Percentiles rank a stretch among this genome's conserved stretches.
phyloP scores from a whole-genome alignment of 2,329 filamentous ascomycete species.

The Tolypocladium guangdongense region DNA sequence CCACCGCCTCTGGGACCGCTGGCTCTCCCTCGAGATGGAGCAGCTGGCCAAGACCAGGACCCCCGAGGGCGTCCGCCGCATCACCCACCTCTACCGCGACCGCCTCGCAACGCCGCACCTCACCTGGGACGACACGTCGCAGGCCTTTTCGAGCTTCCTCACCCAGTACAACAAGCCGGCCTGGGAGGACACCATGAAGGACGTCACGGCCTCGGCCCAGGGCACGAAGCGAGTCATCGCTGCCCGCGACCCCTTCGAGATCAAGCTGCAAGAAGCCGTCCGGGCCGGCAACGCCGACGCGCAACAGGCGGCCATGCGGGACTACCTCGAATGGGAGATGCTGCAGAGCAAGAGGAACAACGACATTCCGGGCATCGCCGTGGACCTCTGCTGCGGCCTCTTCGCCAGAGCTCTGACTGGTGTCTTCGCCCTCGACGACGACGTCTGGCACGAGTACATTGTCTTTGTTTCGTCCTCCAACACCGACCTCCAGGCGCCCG shows the following conservation, averaged over 20 bases:
- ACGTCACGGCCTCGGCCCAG: slow-evolving; percentile 51
- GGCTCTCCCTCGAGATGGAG: slow-evolving; percentile 60
- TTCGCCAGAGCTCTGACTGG: slow-evolving; percentile 66
- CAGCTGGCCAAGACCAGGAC: slow-evolving; percentile 48
- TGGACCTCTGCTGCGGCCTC: slow-evolving; percentile 50
- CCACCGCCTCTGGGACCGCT: slow-evolving; percentile 69
- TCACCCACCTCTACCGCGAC: slow-evolving; percentile 59
- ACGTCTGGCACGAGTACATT: slow-evolving; percentile 74
- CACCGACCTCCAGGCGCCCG: slow-evolving; percentile 26
- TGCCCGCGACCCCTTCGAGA: slow-evolving; percentile 57
- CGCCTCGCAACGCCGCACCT: slow-evolving; percentile 63
- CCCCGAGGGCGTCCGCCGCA: slow-evolving; percentile 47
- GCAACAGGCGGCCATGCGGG: slow-evolving; percentile 39
- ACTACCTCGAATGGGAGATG: slow-evolving; percentile 83
- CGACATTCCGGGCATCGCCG: slow-evolving; percentile 30
- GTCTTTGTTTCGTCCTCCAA: slow-evolving; percentile 54
- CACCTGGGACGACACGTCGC: slow-evolving; percentile 64
- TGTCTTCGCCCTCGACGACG: slow-evolving; percentile 61
- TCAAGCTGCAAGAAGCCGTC: slow-evolving; percentile 48
- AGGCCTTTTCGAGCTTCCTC: slow-evolving; percentile 64
- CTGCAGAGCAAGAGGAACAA: slow-evolving; percentile 42
- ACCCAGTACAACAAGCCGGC: slow-evolving; percentile 57
- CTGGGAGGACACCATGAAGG: slow-evolving; percentile 67
- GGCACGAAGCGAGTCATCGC: slow-evolving; percentile 51
- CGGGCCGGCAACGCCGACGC: slow-evolving; percentile 44